Conservation (phyloP, 805 yeast genomes). For the Candida pini region DNA sequence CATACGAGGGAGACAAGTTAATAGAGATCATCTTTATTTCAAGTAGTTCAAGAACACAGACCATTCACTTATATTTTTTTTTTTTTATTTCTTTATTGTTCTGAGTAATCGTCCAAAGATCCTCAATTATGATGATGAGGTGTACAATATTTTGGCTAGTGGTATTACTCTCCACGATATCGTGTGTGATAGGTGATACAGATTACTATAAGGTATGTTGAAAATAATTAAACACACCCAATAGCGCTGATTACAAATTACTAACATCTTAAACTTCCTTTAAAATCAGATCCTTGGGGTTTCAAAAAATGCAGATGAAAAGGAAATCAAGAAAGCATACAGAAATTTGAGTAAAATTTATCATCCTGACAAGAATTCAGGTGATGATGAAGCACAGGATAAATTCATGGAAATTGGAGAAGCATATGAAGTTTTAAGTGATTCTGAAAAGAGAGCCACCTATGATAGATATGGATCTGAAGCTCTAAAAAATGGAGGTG, state of each 20-base stretch:
- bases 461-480: conserved; percentile 79
- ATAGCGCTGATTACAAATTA: neutral
- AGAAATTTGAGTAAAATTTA: conserved; percentile 73
- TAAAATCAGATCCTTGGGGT: conserved; percentile 56
- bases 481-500: conserved; percentile 58
- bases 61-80: too few species aligned
- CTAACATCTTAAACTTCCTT: neutral
- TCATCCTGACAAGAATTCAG: conserved; percentile 93
- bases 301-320: conserved; percentile 60
- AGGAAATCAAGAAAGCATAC: conserved; percentile 81
- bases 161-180: neutral
- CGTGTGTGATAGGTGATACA: conserved; percentile 27
- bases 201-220: conserved; percentile 34
- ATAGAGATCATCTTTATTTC: too few species aligned
- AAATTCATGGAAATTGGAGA: conserved; percentile 87
- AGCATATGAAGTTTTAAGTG: conserved; percentile 82
- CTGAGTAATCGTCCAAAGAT: too few species aligned
- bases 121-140: too few species aligned
- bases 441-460: conserved; percentile 58
- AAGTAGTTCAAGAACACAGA: too few species aligned
- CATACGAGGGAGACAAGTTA: too few species aligned
- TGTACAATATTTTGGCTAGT: conserved; percentile 1
- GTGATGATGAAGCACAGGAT: conserved; percentile 75
- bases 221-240: neutral
- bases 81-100: too few species aligned